These are phyloP conservation scores for Vachellia pachyceras DNA, from an alignment of 306 rosid genomes.

Conservation along the genomic window DNA sequence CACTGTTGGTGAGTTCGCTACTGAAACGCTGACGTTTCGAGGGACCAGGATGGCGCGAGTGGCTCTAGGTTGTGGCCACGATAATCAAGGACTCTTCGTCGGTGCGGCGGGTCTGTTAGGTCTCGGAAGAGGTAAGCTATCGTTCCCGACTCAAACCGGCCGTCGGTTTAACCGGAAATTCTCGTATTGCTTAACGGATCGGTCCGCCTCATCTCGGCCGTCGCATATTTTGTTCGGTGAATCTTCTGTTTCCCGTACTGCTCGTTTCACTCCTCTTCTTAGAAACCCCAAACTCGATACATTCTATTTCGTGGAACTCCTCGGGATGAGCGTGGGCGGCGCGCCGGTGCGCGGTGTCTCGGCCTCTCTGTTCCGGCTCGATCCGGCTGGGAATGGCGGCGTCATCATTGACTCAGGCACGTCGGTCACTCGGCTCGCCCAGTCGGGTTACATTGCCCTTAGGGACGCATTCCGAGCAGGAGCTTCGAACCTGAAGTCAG, in stretches of 20 bases:
- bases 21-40: slow-evolving; percentile 90
- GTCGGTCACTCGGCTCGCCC: slow-evolving; percentile 83
- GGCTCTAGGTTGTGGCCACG: slow-evolving; percentile 91
- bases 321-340: slow-evolving; percentile 87
- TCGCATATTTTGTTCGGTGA: slow-evolving; percentile 78
- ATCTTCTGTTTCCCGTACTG: slow-evolving; percentile 76
- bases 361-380: slow-evolving; percentile 68
- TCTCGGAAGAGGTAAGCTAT: slow-evolving; percentile 78
- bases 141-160: slow-evolving; percentile 82
- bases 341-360: slow-evolving; percentile 64
- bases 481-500: slow-evolving; percentile 60
- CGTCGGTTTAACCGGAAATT: slow-evolving; percentile 71
- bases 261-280: slow-evolving; percentile 79
- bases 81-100: slow-evolving; percentile 80
- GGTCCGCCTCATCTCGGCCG: slow-evolving; percentile 81
- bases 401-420: slow-evolving; percentile 93
- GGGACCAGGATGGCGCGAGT: slow-evolving; percentile 61
- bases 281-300: slow-evolving; percentile 80
- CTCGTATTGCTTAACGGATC: slow-evolving; percentile 90
- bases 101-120: slow-evolving; percentile 93
- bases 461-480: slow-evolving; percentile 76
- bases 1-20: slow-evolving; percentile 79
- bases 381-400: slow-evolving; percentile 76
- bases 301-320: slow-evolving; percentile 78
- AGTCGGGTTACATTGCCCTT: slow-evolving; percentile 67